Percentiles rank a stretch among this genome's conserved stretches.
phyloP scores from a whole-genome alignment of 805 yeast species.

The Phaffomyces opuntiae region DNA sequence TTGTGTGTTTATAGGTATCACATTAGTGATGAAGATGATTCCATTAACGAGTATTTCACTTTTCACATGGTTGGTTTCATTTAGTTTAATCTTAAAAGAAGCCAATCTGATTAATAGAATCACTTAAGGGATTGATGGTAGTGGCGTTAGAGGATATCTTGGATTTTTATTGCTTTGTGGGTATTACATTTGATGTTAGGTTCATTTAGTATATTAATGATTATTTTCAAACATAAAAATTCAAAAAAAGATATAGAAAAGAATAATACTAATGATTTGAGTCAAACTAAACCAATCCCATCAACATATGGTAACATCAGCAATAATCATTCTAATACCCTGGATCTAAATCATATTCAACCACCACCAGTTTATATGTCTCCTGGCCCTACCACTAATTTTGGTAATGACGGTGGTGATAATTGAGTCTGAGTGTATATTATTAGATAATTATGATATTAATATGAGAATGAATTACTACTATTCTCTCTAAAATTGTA shows the following conservation, averaged over 20 bases:
- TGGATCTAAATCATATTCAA: too few relatives aligned
- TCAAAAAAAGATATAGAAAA: too few relatives aligned
- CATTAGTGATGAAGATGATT: background rate
- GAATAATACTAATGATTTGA: too few relatives aligned
- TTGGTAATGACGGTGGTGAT: background rate
- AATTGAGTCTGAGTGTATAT: too few relatives aligned
- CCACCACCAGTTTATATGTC: too few relatives aligned
- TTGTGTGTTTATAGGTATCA: background rate
- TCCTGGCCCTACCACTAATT: background rate
- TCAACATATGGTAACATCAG: too few relatives aligned
- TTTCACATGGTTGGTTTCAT: background rate
- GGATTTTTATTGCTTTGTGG: conserved; percentile 1
- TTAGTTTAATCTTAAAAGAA: background rate
- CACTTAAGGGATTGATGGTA: background rate
- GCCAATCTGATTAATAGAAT: background rate
- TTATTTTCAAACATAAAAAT: too few relatives aligned
- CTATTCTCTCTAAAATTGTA: too few relatives aligned
- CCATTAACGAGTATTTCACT: background rate
- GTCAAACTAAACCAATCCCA: too few relatives aligned
- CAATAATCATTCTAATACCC: too few relatives aligned
- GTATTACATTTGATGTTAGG: background rate
- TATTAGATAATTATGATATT: too few relatives aligned
- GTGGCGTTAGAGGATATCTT: background rate
- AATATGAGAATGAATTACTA: too few relatives aligned
- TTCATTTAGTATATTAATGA: background rate